These are phyloP conservation scores for Solanum raphanifolium DNA, from an alignment of 257 asterid genomes.

Conservation along the genomic window DNA sequence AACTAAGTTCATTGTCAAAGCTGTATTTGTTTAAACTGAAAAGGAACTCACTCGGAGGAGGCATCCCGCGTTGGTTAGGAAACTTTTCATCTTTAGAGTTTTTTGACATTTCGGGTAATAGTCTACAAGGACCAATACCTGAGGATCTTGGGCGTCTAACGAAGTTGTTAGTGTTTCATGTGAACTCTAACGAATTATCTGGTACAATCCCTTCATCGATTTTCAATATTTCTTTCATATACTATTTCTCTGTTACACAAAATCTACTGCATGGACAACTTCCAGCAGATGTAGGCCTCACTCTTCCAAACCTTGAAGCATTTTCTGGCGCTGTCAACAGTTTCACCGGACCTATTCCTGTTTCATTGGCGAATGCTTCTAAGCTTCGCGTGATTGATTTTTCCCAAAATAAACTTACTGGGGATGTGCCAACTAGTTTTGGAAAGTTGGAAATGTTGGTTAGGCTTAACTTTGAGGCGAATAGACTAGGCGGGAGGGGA, in stretches of 20 bases:
- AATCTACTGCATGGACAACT: conserved; percentile 10
- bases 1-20: conserved; percentile 5
- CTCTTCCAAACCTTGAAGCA: conserved; percentile 9
- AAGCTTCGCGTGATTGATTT: conserved; percentile 4
- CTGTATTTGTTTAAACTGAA: neutral
- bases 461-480: conserved; percentile 4
- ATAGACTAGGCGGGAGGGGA: conserved; percentile 7
- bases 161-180: neutral
- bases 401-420: conserved; percentile 6
- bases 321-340: conserved; percentile 11
- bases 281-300: conserved; percentile 10
- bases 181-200: conserved; percentile 2
- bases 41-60: conserved; percentile 4
- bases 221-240: conserved; percentile 9
- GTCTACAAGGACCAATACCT: conserved; percentile 12
- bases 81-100: conserved; percentile 1
- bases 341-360: conserved; percentile 20
- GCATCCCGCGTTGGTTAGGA: conserved; percentile 11
- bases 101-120: neutral
- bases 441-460: conserved; percentile 2
- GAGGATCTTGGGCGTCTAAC: neutral
- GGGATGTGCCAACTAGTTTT: conserved; percentile 1
- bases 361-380: conserved; percentile 17
- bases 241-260: neutral
- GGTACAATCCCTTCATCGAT: conserved; percentile 11